phyloP scores from a whole-genome alignment of 2,329 filamentous ascomycete genomes.

The Mariannaea sp. region DNA sequence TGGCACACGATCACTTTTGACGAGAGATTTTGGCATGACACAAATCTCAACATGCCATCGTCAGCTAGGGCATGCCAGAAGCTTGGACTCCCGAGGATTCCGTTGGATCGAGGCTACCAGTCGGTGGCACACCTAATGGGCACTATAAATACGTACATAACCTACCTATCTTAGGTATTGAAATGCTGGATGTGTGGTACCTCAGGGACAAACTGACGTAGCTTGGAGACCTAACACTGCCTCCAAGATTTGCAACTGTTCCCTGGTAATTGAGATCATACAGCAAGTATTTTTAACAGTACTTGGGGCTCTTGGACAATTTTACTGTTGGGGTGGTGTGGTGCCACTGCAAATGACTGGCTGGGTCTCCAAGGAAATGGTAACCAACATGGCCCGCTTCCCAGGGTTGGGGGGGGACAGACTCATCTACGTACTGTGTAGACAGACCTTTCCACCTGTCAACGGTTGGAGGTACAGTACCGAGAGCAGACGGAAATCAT shows the following conservation, averaged over 20 bases:
- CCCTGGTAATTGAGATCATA: too few relatives aligned
- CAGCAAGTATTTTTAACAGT: too few relatives aligned
- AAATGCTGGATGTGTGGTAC: too few relatives aligned
- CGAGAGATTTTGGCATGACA: too few relatives aligned
- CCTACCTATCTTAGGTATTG: background rate
- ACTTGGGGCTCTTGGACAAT: background rate
- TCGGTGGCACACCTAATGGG: too few relatives aligned
- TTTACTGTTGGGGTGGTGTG: slow-evolving; percentile 25
- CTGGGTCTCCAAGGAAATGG: background rate
- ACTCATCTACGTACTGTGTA: slow-evolving; percentile 4
- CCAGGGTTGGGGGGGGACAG: slow-evolving; percentile 10
- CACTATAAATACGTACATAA: too few relatives aligned
- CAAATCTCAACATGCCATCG: too few relatives aligned
- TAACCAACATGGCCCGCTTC: slow-evolving; percentile 17
- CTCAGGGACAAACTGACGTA: too few relatives aligned
- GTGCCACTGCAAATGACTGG: slow-evolving; percentile 23
- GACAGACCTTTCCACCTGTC: too few relatives aligned
- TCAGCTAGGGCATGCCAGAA: background rate
- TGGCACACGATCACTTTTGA: too few relatives aligned
- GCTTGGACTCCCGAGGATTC: slow-evolving; percentile 10
- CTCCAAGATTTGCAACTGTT: background rate
- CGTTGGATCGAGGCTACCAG: background rate
- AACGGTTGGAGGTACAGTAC: too few relatives aligned
- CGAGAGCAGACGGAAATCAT: too few relatives aligned
- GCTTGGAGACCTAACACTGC: background rate